Evolutionary conservation across 768 basidiomycete genomes (phyloP), one percentile per base, ranked within the genome.

Genomic region (Auricularia cornea): DNA sequence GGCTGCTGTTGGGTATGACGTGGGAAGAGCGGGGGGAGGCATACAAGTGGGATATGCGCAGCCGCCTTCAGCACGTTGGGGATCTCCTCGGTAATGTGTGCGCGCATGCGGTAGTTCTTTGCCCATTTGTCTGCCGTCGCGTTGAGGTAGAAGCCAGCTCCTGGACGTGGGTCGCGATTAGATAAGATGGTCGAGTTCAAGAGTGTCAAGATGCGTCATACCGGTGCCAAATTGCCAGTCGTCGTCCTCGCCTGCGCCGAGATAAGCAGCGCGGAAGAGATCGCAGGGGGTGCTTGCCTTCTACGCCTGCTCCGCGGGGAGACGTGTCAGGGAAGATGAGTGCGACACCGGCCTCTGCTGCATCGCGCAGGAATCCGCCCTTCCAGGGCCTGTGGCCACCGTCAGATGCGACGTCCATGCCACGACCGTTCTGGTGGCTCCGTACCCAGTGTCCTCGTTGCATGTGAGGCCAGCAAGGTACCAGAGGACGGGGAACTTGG

Each of bases 251-350:
- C 54, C 54, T 29, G 51, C 16, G 8, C 16, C 35, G 35, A 38
- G 35, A 14, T 38, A 20, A 23, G 20, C 20, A 48, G 44, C 3
- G 12, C 20, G 44, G 20, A 48, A 48, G 12, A 48, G 44, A 48
- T 23, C 44, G 16, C 20, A 48, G 44, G 0, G 20, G 20, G 23
- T 20, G 23, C 44, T 18, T 18, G 56, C 89, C 92, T 59, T 87
- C 84, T 63, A 93, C 81, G 20, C 87, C 89, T 20, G 96, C 94
- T 3, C 94, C 94, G 40, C 97, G 84, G 1, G 97, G 97, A 35
- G 92, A 94, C 0, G 96, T 98, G 71, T 99, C 97, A 2, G 97
- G 93, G 73, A 98, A 93, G 63, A 98, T 84, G 59, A 98, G 77
- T 0, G 97, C 95, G 62, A 99, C 87, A 5, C 89, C 88, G 69